phyloP scores from a whole-genome alignment of 1,284 basidiomycete species.

The Marasmius oreades region DNA sequence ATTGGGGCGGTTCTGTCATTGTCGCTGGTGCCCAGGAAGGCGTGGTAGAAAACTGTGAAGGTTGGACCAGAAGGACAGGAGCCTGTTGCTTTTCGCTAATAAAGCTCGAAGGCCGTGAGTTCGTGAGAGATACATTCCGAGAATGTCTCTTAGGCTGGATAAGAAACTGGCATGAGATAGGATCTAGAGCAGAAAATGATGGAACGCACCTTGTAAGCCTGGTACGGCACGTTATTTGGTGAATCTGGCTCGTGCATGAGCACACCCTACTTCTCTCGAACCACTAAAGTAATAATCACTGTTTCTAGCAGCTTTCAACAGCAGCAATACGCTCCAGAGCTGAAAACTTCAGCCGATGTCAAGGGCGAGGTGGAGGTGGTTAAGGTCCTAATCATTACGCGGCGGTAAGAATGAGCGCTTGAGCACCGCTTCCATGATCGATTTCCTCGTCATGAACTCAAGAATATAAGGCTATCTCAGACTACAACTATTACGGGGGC shows the following conservation, averaged over 20 bases:
- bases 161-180: slow-evolving; percentile 8
- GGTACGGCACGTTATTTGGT: slow-evolving; percentile 52
- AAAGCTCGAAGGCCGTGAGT: neutral
- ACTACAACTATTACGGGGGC: too few species aligned
- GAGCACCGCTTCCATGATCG: neutral
- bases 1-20: neutral
- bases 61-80: neutral
- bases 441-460: neutral
- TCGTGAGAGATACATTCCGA: slow-evolving; percentile 3
- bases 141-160: slow-evolving; percentile 55
- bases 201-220: slow-evolving; percentile 61
- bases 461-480: too few species aligned
- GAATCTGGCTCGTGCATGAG: slow-evolving; percentile 6
- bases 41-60: neutral
- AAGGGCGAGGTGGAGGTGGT: neutral
- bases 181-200: neutral
- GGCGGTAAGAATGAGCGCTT: neutral
- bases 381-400: neutral
- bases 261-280: too few species aligned
- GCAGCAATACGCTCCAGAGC: too few species aligned
- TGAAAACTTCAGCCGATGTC: neutral
- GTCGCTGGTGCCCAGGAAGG: neutral
- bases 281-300: too few species aligned
- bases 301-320: too few species aligned
- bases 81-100: neutral